Evolutionary conservation across 768 basidiomycete genomes (phyloP).

Genomic region (Candolleomyces eurysporus): DNA sequence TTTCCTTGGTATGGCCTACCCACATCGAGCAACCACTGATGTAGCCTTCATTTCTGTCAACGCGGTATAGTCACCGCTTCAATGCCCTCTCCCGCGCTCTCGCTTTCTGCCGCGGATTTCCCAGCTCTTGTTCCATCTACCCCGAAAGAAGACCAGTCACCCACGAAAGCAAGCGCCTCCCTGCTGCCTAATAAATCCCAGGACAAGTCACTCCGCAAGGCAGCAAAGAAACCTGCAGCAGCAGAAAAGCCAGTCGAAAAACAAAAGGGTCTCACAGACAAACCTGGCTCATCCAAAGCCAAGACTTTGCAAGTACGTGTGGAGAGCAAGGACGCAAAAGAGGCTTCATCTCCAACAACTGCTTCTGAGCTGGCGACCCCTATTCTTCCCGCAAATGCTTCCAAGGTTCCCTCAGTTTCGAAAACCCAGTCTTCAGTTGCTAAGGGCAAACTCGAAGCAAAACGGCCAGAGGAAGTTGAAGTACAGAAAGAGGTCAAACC

Average conservation of each 20-base stretch:
- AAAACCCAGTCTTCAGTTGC: background rate
- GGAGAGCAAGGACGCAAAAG: constrained; percentile 6
- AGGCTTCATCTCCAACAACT: constrained; percentile 2
- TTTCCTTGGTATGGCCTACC: constrained; percentile 42
- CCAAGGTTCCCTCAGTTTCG: background rate
- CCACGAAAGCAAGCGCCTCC: constrained; percentile 4
- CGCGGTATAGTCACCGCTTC: constrained; percentile 38
- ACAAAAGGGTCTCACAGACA: background rate
- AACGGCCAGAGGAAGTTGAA: background rate
- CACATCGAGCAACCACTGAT: constrained; percentile 54
- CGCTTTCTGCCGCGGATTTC: constrained; percentile 70
- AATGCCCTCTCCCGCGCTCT: constrained; percentile 44
- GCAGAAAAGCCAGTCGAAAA: constrained; percentile 60
- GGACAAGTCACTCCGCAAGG: constrained; percentile 60
- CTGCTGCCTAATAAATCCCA: constrained; percentile 36
- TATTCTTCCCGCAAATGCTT: background rate
- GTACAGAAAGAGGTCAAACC: constrained; percentile 8
- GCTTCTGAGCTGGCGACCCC: background rate
- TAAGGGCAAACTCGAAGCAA: constrained; percentile 7
- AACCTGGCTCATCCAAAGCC: background rate
- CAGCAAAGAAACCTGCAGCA: constrained; percentile 52
- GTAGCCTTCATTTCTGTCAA: constrained; percentile 36
- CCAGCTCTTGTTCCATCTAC: constrained; percentile 57
- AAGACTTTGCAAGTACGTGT: constrained; percentile 4
- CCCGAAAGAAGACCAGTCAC: constrained; percentile 17